Evolutionary conservation across 164 flowering plant species (phyloP), one percentile per base, ranked within the genome.

Genomic region (Sextonia rubra): DNA sequence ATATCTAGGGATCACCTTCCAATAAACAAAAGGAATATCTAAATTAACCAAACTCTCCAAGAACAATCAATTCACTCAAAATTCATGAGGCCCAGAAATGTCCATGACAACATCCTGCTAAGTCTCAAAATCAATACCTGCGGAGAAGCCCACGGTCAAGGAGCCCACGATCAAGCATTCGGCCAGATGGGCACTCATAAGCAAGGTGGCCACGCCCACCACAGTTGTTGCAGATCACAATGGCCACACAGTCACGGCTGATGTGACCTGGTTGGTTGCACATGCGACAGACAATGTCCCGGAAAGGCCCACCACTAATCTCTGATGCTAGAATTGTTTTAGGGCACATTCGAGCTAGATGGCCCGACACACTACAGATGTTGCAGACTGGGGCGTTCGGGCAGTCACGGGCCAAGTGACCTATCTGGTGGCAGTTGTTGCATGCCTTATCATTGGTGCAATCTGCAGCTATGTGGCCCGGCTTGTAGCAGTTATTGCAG

Each of bases 331-430:
- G 61, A 47, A 24, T 73, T 5, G 79, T 37, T 79, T 86, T 90
- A 4, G 96, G 94, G 75, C 97, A 93, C 20, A 84, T 85, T 64
- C 92, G 85, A n/a, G 98, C 95, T 22, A 93, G 78, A 68, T 93
- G 98, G 29, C 98, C 98, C 6, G 89, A 73, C 9, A 94, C 77
- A 58, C 85, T 86, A 79, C 91, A 86, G 29, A 82, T 20, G 68
- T 88, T 88, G 83, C 92, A 88, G 30, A 88, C 86, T 30, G 90
- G 90, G 24, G 86, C 88, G 29, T 86, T 84, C 0, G 78, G 80
- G 60, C 90, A 88, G 15, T 85, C 87, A 65, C 87, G 89, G 2
- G 89, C 89, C 1, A 88, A 70, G 71, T 88, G 92, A 12, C 90
- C 91, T 6, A 85, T 80, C 79, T 84, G 80, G 26, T 87, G 78